Base-by-base conservation (phyloP, 306 rosid species). In the Quercus agrifolia region DNA sequence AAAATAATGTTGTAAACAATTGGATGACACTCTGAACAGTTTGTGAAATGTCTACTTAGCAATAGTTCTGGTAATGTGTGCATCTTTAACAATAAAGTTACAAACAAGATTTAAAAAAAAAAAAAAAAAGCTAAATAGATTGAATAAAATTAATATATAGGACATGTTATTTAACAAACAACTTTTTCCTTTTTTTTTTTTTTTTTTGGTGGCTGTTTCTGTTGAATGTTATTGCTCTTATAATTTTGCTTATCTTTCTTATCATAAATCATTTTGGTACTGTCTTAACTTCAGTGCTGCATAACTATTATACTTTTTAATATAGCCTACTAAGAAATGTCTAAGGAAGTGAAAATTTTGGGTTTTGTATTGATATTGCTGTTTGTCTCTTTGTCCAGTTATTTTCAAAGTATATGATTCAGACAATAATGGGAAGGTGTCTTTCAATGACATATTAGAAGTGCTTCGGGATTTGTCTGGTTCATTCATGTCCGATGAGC, bases 341-440 rank as follows among this genome's bases (percentile, higher is more conserved):
- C 7, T 71, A 35, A 4, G 19, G 77, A 25, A 55, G n/a, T 68
- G 18, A n/a, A 74, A 41, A 8, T 79, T 44, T 74, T 78, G 70
- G 18, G 21, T 79, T 46, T 31, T 69, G 15, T 76, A 1, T 52
- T 6, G 31, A 5, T 27, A 27, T 70, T 61, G 10, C 38, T 71
- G 74, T 74, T 72, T 64, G 46, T 80, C 5, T 31, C 71, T 31
- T 10, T 73, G 75, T 80, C 66, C 90, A 91, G 98, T 90, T 74
- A 93, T 95, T 78, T 95, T 95, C 90, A 92, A 84, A 82, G 90
- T 95, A 25, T 92, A 90, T 56, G 99, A 95, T 87, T 85, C 92
- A 25, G 93, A 93, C 63, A 75, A 70, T 17, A 90, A 91, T 19
- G 99, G 98, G 58, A 95, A 89, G 86, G 94, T 95, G 28, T 89